Conservation (phyloP, 31 red algal species). For the Bonnemaisonia californica region DNA sequence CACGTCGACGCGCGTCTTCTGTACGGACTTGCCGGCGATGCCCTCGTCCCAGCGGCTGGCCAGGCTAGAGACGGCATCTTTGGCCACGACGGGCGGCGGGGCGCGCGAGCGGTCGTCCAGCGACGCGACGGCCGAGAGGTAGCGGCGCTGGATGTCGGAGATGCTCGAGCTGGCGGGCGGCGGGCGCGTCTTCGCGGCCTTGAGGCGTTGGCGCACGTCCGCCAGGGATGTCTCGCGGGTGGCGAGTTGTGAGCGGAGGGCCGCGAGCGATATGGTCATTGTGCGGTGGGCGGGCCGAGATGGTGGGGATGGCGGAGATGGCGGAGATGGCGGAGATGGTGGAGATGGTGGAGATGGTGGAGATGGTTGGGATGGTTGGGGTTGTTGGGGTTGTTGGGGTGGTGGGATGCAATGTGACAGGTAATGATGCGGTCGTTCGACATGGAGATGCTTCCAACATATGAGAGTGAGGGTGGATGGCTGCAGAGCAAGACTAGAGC, state of each 20-base stretch:
- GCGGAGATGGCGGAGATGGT: background rate
- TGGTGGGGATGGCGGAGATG: constrained; percentile 24
- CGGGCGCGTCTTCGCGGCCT: constrained; percentile 34
- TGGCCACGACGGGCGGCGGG: background rate
- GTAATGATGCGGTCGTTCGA: background rate
- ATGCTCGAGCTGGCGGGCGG: constrained; percentile 45
- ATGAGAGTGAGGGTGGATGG: no score
- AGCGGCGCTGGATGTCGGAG: constrained; percentile 65
- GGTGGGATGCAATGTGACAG: background rate
- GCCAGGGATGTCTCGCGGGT: constrained; percentile 46
- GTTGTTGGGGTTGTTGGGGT: background rate
- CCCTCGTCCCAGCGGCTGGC: constrained; percentile 65
- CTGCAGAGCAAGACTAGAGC: no score
- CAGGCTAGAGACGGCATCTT: constrained; percentile 48
- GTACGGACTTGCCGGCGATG: constrained; percentile 33
- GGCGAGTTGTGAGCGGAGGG: constrained; percentile 46
- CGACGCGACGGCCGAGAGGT: constrained; percentile 57
- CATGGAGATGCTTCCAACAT: background rate
- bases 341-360: constrained; percentile 8
- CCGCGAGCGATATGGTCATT: constrained; percentile 19
- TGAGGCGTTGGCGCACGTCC: constrained; percentile 27
- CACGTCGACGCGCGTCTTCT: constrained; percentile 45
- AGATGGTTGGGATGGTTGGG: constrained; percentile 2
- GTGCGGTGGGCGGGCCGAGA: background rate
- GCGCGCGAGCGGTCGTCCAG: constrained; percentile 19